A percentile compares a stretch with the other conserved stretches of the same genome.
These are phyloP conservation scores for Ophiostoma populinum DNA, from an alignment of 2,329 filamentous ascomycete species.

Conservation along the genomic window DNA sequence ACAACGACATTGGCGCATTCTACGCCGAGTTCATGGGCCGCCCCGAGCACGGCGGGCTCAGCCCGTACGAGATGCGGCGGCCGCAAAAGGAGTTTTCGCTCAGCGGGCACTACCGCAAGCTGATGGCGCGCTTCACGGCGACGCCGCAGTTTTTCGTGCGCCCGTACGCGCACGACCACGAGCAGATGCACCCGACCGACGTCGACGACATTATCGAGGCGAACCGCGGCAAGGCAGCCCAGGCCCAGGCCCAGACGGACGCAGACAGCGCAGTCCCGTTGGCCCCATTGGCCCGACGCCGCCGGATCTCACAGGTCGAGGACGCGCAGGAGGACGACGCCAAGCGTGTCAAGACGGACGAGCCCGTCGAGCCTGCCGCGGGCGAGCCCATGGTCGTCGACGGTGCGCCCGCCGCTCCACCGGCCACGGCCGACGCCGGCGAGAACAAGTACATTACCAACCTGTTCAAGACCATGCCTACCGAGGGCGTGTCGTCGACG, in stretches of 20 bases:
- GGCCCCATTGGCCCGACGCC: too few species aligned
- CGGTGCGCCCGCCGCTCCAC: background rate
- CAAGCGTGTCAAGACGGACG: constrained; percentile 24
- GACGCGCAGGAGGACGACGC: constrained; percentile 18
- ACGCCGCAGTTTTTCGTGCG: constrained; percentile 51
- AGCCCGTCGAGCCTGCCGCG: background rate
- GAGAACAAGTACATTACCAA: constrained; percentile 4
- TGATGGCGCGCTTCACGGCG: constrained; percentile 55
- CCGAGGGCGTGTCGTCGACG: background rate
- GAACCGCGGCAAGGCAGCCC: background rate
- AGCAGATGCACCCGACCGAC: constrained; percentile 84
- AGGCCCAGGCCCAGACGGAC: background rate
- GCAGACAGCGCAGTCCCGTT: too few species aligned
- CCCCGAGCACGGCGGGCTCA: constrained; percentile 57
- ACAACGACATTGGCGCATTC: constrained; percentile 66
- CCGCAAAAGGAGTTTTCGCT: constrained; percentile 76
- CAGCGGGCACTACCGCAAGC: constrained; percentile 72
- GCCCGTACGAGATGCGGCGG: constrained; percentile 76
- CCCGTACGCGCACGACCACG: constrained; percentile 49
- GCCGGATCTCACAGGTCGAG: constrained; percentile 1
- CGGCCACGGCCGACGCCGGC: background rate
- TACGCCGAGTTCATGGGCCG: constrained; percentile 77
- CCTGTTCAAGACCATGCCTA: constrained; percentile 6
- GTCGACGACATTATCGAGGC: constrained; percentile 42
- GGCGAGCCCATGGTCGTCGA: constrained; percentile 4